phyloP scores from a whole-genome alignment of 2,329 filamentous ascomycete species.

The Colletotrichum spaethianum region DNA sequence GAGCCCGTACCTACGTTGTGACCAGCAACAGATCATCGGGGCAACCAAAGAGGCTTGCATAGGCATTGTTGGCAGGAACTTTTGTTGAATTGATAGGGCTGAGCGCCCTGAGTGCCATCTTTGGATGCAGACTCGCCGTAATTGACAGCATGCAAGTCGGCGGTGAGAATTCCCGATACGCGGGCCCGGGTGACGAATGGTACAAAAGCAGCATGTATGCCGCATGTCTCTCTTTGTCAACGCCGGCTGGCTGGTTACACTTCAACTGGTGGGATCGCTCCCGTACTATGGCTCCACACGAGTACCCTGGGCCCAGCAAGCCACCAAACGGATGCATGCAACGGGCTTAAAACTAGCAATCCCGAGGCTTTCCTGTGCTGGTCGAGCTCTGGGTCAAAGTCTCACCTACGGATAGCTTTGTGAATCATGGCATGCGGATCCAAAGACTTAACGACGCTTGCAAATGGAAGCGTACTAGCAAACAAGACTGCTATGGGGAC shows the following conservation, averaged over 20 bases:
- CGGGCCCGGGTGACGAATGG: background rate
- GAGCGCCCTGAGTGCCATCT: conserved; percentile 23
- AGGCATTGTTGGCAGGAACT: background rate
- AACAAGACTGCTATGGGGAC: conserved; percentile 10
- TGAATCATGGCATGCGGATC: conserved; percentile 18
- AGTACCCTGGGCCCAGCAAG: conserved; percentile 17
- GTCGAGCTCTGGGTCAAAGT: background rate
- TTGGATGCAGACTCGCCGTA: conserved; percentile 8
- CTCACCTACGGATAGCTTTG: conserved; percentile 13
- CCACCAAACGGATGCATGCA: conserved; percentile 29
- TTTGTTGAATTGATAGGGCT: conserved; percentile 30
- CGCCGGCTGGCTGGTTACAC: conserved; percentile 31
- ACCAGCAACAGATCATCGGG: background rate
- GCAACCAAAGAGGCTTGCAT: background rate
- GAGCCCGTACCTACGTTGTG: background rate
- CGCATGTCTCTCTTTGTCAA: conserved; percentile 31
- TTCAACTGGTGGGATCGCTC: conserved; percentile 22
- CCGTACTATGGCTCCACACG: conserved; percentile 20
- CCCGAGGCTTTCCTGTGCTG: background rate
- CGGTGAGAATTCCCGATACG: conserved; percentile 7
- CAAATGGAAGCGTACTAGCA: conserved; percentile 12
- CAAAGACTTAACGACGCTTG: conserved; percentile 24
- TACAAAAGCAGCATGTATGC: conserved; percentile 13
- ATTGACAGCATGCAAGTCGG: conserved; percentile 16
- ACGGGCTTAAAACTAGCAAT: conserved; percentile 11